Conservation (phyloP, 2,329 filamentous ascomycete genomes). For the Cladosporium cucumerinum region DNA sequence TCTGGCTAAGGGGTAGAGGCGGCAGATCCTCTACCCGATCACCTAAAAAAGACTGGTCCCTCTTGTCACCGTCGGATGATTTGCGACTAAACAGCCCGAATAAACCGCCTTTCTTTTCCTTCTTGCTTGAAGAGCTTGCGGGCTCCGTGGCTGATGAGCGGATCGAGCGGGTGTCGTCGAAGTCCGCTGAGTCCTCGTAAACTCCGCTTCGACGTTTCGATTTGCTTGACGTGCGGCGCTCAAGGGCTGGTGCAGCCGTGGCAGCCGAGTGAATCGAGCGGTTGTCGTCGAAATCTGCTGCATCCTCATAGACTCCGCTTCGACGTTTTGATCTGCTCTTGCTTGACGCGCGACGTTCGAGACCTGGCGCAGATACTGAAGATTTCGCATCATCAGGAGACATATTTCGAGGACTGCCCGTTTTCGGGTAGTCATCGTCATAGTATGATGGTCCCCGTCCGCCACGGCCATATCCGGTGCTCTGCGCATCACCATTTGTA, state of each 20-base stretch:
- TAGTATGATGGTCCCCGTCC: constrained; percentile 7
- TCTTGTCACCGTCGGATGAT: constrained; percentile 30
- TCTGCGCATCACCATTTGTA: not conserved
- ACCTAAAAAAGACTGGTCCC: constrained; percentile 61
- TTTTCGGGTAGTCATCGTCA: constrained; percentile 3
- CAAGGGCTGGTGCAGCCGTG: constrained; percentile 30
- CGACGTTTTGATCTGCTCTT: constrained; percentile 30
- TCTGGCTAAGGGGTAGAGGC: constrained; percentile 39
- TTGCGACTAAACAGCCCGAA: constrained; percentile 47
- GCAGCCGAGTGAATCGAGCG: constrained; percentile 37
- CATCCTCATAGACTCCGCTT: constrained; percentile 36
- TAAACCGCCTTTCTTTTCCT: constrained; percentile 43
- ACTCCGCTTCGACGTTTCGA: constrained; percentile 32
- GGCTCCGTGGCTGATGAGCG: constrained; percentile 38
- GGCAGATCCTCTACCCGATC: constrained; percentile 60
- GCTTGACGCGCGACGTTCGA: constrained; percentile 34
- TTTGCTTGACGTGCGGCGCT: constrained; percentile 34
- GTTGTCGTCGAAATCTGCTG: constrained; percentile 34
- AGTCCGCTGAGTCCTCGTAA: constrained; percentile 32
- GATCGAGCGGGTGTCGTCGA: constrained; percentile 41
- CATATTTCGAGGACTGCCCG: constrained; percentile 17
- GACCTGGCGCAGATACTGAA: constrained; percentile 28
- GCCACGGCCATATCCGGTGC: not conserved
- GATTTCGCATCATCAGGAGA: constrained; percentile 21
- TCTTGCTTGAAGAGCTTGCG: constrained; percentile 31